Conservation (phyloP, 2,329 filamentous ascomycete species). For the Botrytis pseudocinerea region DNA sequence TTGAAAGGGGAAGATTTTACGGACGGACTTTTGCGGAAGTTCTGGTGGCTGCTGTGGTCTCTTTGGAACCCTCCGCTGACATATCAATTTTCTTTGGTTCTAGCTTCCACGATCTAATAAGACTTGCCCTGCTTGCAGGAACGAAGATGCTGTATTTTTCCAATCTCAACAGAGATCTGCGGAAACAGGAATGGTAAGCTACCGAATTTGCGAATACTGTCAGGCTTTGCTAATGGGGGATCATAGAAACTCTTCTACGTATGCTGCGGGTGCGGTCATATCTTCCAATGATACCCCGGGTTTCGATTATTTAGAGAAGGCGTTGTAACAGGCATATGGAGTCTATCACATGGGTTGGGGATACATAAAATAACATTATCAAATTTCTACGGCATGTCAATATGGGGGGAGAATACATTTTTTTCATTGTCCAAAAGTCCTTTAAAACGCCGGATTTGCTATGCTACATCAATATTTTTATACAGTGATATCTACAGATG, state of each 20-base stretch:
- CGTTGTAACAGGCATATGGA: constrained; percentile 18
- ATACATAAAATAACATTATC: background rate
- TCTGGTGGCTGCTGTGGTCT: constrained; percentile 22
- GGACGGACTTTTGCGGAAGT: background rate
- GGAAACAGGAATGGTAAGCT: constrained; percentile 94
- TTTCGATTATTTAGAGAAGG: constrained; percentile 17
- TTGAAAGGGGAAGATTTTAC: constrained; percentile 16
- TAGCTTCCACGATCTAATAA: constrained; percentile 91
- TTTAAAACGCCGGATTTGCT: constrained; percentile 17
- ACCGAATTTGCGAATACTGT: constrained; percentile 1
- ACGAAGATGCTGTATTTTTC: constrained; percentile 95
- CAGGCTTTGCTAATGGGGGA: constrained; percentile 34
- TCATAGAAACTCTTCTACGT: constrained; percentile 86
- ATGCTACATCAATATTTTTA: constrained; percentile 10
- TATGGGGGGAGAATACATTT: constrained; percentile 7
- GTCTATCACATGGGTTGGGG: constrained; percentile 26
- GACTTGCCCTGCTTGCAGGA: constrained; percentile 79
- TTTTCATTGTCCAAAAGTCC: constrained; percentile 15
- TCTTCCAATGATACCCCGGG: constrained; percentile 59
- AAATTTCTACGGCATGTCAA: constrained; percentile 1
- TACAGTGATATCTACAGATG: constrained; percentile 55
- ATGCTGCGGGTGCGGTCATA: constrained; percentile 89
- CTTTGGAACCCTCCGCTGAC: constrained; percentile 41
- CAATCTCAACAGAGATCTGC: constrained; percentile 96
- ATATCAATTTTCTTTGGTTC: constrained; percentile 44